phyloP scores from a whole-genome alignment of 2,329 filamentous ascomycete genomes.

The Paramyrothecium roridum region DNA sequence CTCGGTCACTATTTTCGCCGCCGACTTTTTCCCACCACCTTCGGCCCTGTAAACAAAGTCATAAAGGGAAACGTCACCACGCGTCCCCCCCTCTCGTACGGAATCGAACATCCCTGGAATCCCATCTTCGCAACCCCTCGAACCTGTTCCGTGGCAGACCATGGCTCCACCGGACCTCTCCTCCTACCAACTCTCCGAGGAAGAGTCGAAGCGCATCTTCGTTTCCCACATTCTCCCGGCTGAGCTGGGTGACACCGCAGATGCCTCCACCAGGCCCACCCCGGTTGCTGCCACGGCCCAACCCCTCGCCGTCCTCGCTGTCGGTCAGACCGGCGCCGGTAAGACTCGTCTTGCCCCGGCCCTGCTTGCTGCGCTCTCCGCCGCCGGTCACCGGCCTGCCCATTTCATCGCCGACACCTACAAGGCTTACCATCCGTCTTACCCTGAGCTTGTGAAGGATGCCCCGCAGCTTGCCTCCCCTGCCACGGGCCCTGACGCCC shows the following conservation, averaged over 20 bases:
- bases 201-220: constrained; percentile 27
- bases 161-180: constrained; percentile 21
- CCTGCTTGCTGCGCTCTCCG: constrained; percentile 28
- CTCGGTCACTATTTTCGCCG: too few species aligned
- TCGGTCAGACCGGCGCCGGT: constrained; percentile 47
- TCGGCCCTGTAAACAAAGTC: too few species aligned
- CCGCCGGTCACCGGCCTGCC: constrained; percentile 12
- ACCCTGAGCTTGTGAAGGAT: constrained; percentile 25
- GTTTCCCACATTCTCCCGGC: constrained; percentile 24
- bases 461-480: constrained; percentile 32
- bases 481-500: constrained; percentile 37
- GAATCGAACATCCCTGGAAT: too few species aligned
- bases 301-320: constrained; percentile 38
- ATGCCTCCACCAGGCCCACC: background rate
- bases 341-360: constrained; percentile 41
- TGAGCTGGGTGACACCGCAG: constrained; percentile 21
- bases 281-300: constrained; percentile 5
- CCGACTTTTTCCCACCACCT: too few species aligned
- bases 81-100: too few species aligned
- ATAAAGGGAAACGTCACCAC: too few species aligned
- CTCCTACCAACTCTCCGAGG: constrained; percentile 25
- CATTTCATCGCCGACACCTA: constrained; percentile 48
- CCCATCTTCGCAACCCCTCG: too few species aligned
- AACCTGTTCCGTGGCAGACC: too few species aligned
- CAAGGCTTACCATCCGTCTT: constrained; percentile 44